Percentiles rank a stretch among this genome's conserved stretches.
Conservation (phyloP, 2,329 filamentous ascomycete species). For the Coniochaeta sp. region DNA sequence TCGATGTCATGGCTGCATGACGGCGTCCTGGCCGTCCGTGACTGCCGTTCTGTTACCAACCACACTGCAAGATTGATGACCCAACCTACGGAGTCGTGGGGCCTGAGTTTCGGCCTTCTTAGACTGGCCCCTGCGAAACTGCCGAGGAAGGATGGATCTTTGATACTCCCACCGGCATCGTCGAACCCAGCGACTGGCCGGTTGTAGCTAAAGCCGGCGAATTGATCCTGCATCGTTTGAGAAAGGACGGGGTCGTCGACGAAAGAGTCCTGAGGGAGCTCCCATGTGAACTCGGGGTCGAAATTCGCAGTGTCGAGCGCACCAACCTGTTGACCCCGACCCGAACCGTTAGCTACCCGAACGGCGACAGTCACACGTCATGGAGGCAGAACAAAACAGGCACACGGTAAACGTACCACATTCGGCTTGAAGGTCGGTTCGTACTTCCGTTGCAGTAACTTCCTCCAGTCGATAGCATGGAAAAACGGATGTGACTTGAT, state of each 20-base stretch:
- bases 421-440: constrained; percentile 97
- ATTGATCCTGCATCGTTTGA: constrained; percentile 95
- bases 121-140: too few species aligned
- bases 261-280: constrained; percentile 84
- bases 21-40: too few species aligned
- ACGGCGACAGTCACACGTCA: too few species aligned
- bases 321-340: too few species aligned
- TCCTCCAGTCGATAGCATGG: constrained; percentile 97
- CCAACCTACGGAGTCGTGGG: too few species aligned
- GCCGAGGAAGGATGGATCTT: constrained; percentile 68
- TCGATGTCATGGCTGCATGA: too few species aligned
- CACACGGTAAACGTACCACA: constrained; percentile 90
- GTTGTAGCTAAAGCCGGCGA: constrained; percentile 95
- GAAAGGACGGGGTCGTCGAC: constrained; percentile 88
- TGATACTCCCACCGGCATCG: constrained; percentile 89
- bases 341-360: too few species aligned
- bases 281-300: constrained; percentile 82
- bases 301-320: constrained; percentile 92
- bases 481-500: constrained; percentile 99
- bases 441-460: constrained; percentile 94
- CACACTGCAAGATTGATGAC: too few species aligned
- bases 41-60: too few species aligned
- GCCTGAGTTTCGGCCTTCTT: too few species aligned
- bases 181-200: constrained; percentile 87
- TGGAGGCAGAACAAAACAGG: too few species aligned